Base-by-base conservation (phyloP, 768 basidiomycete species). In the Naganishia vishniacii region DNA sequence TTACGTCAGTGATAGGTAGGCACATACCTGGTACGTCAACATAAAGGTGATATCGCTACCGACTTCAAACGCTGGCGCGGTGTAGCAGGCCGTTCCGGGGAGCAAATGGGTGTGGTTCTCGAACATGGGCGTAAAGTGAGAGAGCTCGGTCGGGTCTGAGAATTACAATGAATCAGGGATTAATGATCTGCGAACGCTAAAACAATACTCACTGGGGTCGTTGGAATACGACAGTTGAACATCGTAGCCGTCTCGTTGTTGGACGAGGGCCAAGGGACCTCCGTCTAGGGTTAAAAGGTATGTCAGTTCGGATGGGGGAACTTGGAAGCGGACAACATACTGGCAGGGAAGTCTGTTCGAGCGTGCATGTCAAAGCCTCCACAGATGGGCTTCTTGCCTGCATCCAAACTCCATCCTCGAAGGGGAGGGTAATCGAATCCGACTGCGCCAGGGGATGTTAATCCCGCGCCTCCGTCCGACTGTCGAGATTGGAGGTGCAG, bases 51-150 rank as follows among this genome's bases (percentile, higher is more conserved):
- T 56, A 18, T 56, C 53, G 12, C 23, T 18, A 2, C 53, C 53
- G 26, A 56, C 53, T 13, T 56, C 34, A 26, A 56, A 56, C 34
- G 37, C 26, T 7, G 53, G 53, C 37, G 53, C 53, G n/a, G 53
- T 56, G 53, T 56, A 56, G 40, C 53, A 56, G 11, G 53, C 53
- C 2, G 53, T 56, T 40, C 53, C 53, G 20, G 53, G 53, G 13
- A 56, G 31, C 1, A 56, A 29, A 34, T 56, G 53, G 18, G 53
- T 56, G 20, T 56, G 53, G 53, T 56, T 56, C 31, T 32, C 18
- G 20, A 56, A 56, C 53, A 56, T 25, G 53, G 53, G 53, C 8
- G 53, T 56, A 26, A 56, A 56, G 37, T 56, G 53, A n/a, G 53
- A 56, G 13, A 56, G 53, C 25, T 56, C 53, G 53, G 53, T 56